Base-by-base conservation (phyloP, 306 rosid genomes). In the Sophora flavescens region DNA sequence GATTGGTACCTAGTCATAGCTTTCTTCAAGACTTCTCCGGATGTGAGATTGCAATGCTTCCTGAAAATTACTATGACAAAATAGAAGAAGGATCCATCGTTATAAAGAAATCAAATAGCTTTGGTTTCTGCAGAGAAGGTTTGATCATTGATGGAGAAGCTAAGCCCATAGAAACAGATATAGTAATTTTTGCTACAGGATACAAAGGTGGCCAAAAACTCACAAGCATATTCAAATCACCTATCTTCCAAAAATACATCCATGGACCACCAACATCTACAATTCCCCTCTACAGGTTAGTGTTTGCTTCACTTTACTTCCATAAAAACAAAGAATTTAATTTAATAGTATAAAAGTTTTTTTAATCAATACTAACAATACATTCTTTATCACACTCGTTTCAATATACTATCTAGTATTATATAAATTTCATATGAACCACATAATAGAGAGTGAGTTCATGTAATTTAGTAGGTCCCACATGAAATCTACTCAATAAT, bases 101-200 rank as follows among this genome's bases (percentile, higher is more conserved):
- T 1, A 47, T 89, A 30, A 87, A 75, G 77, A 87, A 70, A 75
- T 72, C 90, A 61, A 65, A 80, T 17, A 73, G 65, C 15, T 58
- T 86, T 42, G 48, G 84, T 13, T 89, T 89, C 75, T 86, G 79
- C 60, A 68, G 6, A 54, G 75, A 84, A 78, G 88, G 94, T 50
- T 28, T 85, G 4, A 11, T 85, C n/a, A 50, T 85, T 48, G 59
- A 86, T 61, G 90, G 72, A 41, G 91, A 87, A 32, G 14, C 53
- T 38, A 65, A 75, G 28, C 80, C 79, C 0, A 2, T 83, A 16
- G 72, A 87, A 73, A 15, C 84, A 15, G 91, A 89, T 66, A 1
- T 89, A 42, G 89, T 87, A 39, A 58, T 89, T 72, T 58, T 89
- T 54, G 93, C 89, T 10, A 89, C 93, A 2, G 91, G 91, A 14